A percentile compares a stretch with the other conserved stretches of the same genome.
Conservation (phyloP, 257 asterid genomes). For the Solanum virginianum region DNA sequence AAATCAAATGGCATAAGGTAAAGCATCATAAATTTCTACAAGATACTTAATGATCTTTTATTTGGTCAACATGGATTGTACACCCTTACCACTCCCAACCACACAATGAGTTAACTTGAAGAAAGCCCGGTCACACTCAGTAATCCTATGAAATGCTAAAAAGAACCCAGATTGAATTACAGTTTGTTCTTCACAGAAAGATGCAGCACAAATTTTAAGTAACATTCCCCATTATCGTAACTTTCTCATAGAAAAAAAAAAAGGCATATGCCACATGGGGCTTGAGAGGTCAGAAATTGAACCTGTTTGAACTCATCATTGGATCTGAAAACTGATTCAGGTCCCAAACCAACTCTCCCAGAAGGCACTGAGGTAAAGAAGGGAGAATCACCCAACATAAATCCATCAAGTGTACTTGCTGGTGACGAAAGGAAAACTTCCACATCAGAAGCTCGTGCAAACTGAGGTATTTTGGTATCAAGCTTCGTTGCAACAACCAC, state of each 20-base stretch:
- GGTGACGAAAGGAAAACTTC: constrained; percentile 98
- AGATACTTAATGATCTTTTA: not conserved
- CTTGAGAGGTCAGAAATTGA: not conserved
- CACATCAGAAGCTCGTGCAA: constrained; percentile 95
- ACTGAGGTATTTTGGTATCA: constrained; percentile 94
- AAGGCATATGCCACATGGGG: not conserved
- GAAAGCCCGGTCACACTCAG: not conserved
- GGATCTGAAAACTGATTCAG: constrained; percentile 79
- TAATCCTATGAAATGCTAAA: not conserved
- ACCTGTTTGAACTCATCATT: constrained; percentile 98
- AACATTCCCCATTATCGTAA: not conserved
- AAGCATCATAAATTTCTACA: not conserved
- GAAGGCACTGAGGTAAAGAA: constrained; percentile 98
- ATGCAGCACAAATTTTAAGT: not conserved
- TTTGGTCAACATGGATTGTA: not conserved
- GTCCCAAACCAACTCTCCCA: constrained; percentile 90
- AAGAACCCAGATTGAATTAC: not conserved
- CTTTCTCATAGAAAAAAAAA: not conserved
- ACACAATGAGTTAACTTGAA: not conserved
- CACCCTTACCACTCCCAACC: not conserved
- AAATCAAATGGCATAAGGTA: not conserved
- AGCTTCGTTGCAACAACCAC: constrained; percentile 92
- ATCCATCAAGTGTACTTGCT: constrained; percentile 77
- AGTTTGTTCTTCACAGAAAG: not conserved
- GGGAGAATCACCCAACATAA: constrained; percentile 95